phyloP scores from a whole-genome alignment of 2,329 filamentous ascomycete genomes.

The Ceratocystis variospora region DNA sequence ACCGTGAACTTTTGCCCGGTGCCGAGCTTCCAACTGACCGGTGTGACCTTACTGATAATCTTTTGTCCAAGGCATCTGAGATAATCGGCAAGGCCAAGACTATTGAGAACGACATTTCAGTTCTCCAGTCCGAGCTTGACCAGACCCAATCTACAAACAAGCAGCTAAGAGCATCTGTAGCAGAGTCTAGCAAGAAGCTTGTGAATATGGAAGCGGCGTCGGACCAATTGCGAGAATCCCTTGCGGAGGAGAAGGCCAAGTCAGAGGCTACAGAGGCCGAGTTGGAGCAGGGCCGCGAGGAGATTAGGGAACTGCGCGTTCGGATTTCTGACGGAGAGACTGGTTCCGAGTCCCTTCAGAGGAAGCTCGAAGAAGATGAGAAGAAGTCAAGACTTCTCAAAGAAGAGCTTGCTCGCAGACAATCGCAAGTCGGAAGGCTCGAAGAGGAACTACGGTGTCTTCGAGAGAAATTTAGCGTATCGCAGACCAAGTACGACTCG shows the following conservation, averaged over 20 bases:
- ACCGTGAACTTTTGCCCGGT: conserved; percentile 43
- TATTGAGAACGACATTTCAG: conserved; percentile 43
- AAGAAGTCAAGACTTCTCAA: conserved; percentile 51
- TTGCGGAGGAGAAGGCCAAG: conserved; percentile 42
- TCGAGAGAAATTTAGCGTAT: conserved; percentile 47
- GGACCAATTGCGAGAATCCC: conserved; percentile 39
- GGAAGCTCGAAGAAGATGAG: conserved; percentile 63
- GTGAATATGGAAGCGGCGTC: conserved; percentile 38
- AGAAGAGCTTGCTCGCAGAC: conserved; percentile 58
- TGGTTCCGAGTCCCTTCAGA: conserved; percentile 64
- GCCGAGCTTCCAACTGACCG: conserved; percentile 42
- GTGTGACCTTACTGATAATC: conserved; percentile 43
- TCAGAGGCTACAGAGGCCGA: conserved; percentile 42
- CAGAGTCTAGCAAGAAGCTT: conserved; percentile 30
- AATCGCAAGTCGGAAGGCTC: conserved; percentile 59
- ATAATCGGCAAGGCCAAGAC: conserved; percentile 46
- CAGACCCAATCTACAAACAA: conserved; percentile 40
- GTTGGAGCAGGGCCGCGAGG: conserved; percentile 49
- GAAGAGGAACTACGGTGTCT: conserved; percentile 61
- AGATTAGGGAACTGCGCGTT: conserved; percentile 52
- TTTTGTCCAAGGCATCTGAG: conserved; percentile 45
- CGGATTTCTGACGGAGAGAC: conserved; percentile 73
- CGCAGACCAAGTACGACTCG: conserved; percentile 38
- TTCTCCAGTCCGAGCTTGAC: conserved; percentile 51
- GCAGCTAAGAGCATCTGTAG: conserved; percentile 44